Evolutionary conservation across 2,329 filamentous ascomycete genomes (phyloP).

Genomic region (Ascosphaera pollenicola): DNA sequence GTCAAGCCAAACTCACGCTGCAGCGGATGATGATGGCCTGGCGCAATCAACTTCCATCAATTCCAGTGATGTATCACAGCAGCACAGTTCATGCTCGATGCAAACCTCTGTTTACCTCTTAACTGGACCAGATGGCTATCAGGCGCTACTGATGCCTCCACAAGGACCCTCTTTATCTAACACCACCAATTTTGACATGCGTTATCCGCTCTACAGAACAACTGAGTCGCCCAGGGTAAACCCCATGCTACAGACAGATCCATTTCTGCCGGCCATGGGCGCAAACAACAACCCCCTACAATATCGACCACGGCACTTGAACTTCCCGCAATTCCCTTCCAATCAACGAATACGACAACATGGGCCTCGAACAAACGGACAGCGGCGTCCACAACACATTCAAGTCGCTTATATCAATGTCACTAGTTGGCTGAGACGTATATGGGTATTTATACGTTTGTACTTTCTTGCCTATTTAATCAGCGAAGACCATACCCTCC

Average conservation of each 20-base stretch:
- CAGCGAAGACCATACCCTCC: conserved; percentile 25
- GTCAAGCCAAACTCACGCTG: too few species aligned
- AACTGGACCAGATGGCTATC: conserved; percentile 22
- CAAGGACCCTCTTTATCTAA: not conserved
- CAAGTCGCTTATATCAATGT: conserved; percentile 18
- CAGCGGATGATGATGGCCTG: too few species aligned
- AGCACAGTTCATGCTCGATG: conserved; percentile 2
- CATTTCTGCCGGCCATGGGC: too few species aligned
- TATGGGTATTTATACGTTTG: conserved; percentile 37
- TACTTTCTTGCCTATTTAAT: conserved; percentile 38
- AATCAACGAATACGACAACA: conserved; percentile 1
- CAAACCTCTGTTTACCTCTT: conserved; percentile 18
- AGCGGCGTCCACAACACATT: conserved; percentile 7
- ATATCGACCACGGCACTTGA: too few species aligned
- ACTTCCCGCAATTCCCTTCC: conserved; percentile 1
- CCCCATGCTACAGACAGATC: too few species aligned
- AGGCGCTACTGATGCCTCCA: conserved; percentile 22
- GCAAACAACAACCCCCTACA: too few species aligned
- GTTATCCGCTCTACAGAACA: too few species aligned
- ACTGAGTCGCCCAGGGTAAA: too few species aligned
- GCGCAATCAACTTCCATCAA: too few species aligned
- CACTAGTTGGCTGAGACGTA: conserved; percentile 15
- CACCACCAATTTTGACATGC: too few species aligned
- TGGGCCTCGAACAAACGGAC: conserved; percentile 8
- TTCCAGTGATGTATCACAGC: too few species aligned